phyloP scores from a whole-genome alignment of 2,329 filamentous ascomycete genomes.

The Chaetomiaceae sp. region DNA sequence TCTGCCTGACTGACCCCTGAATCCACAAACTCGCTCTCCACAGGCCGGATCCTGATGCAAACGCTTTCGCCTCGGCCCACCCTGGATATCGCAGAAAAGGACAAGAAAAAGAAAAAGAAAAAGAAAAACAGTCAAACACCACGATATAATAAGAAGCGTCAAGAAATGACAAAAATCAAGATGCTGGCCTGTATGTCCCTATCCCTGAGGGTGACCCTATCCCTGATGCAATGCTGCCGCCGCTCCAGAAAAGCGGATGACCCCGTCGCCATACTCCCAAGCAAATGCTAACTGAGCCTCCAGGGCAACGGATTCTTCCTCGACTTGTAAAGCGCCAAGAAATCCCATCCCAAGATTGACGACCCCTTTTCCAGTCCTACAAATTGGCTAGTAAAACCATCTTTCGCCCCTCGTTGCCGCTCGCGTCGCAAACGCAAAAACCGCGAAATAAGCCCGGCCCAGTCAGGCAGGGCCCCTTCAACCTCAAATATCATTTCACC shows the following conservation, averaged over 20 bases:
- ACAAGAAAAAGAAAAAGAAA: not conserved
- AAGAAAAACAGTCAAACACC: not conserved
- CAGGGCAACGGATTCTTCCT: not conserved
- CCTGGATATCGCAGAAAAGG: not conserved
- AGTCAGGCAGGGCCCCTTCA: no score
- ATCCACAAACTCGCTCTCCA: not conserved
- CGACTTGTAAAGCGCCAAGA: no score
- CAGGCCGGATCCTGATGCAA: no score
- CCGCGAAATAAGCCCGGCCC: no score
- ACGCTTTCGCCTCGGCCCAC: not conserved
- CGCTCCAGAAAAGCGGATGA: not conserved
- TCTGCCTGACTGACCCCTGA: not conserved
- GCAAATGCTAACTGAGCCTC: not conserved
- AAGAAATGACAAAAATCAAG: not conserved
- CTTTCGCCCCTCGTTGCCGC: no score
- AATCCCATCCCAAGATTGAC: no score
- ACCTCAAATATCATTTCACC: no score
- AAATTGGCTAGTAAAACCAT: not conserved
- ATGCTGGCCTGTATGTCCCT: not conserved
- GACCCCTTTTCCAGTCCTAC: no score
- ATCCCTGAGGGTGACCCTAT: not conserved
- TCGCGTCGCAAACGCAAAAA: no score
- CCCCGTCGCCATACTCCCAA: not conserved
- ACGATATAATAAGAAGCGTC: not conserved
- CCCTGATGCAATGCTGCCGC: slow-evolving; percentile 4